Evolutionary conservation across 164 flowering plant genomes (phyloP).

Genomic region (Vitis cinerea): DNA sequence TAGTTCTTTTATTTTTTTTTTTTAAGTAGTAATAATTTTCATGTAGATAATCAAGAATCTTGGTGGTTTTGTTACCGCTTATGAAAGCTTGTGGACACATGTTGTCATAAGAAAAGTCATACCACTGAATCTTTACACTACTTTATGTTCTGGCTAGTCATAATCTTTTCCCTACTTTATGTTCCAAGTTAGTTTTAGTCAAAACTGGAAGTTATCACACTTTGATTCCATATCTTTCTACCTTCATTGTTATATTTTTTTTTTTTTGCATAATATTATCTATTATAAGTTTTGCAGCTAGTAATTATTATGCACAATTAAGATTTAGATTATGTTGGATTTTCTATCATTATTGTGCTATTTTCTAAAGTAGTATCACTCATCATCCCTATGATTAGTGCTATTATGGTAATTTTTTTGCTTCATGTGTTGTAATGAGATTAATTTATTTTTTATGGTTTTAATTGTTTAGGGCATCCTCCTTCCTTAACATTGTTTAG

Average conservation of each 20-base stretch:
- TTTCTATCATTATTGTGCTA: not conserved
- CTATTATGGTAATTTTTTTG: no score
- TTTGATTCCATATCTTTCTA: not conserved
- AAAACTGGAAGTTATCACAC: not conserved
- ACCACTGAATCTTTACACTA: conserved; percentile 77
- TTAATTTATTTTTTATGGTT: no score
- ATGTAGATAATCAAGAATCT: conserved; percentile 68
- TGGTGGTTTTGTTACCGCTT: conserved; percentile 61
- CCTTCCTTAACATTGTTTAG: no score
- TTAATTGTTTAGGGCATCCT: no score
- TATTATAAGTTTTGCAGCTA: not conserved
- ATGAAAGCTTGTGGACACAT: conserved; percentile 71
- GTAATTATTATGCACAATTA: not conserved
- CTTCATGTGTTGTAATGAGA: no score
- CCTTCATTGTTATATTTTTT: not conserved
- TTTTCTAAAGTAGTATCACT: no score
- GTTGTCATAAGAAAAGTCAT: conserved; percentile 76
- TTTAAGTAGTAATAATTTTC: conserved; percentile 6
- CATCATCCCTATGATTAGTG: no score
- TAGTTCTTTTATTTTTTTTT: not conserved
- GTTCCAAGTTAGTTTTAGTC: conserved; percentile 61
- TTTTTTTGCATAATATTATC: no score
- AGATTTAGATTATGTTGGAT: not conserved
- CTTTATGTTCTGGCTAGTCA: conserved; percentile 33
- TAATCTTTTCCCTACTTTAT: no score